Percentiles rank a stretch among this genome's conserved stretches.
phyloP scores from a whole-genome alignment of 306 rosid species.

The Cicer pinnatifidum region DNA sequence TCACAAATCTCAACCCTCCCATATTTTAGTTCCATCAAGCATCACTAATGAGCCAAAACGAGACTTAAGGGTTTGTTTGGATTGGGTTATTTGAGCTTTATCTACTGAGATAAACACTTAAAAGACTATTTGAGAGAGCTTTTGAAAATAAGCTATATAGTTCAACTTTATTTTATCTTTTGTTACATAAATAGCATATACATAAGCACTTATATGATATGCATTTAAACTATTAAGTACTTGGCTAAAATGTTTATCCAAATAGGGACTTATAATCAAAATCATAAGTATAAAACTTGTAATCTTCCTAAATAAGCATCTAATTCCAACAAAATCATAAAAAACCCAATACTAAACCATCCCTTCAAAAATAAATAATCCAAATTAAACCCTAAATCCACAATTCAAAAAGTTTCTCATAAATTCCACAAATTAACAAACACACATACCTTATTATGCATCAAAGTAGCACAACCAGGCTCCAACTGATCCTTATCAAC shows the following conservation, averaged over 20 bases:
- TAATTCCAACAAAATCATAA: background rate
- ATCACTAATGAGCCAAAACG: background rate
- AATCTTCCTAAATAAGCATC: background rate
- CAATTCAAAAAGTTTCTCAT: background rate
- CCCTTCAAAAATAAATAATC: background rate
- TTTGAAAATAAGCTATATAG: too few relatives aligned
- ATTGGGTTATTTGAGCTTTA: too few relatives aligned
- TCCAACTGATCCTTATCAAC: too few relatives aligned
- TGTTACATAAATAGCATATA: too few relatives aligned
- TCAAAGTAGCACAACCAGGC: too few relatives aligned
- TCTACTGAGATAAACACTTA: too few relatives aligned
- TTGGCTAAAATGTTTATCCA: background rate
- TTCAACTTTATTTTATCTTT: too few relatives aligned
- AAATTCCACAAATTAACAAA: background rate
- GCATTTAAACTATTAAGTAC: too few relatives aligned
- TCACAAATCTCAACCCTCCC: constrained; percentile 1
- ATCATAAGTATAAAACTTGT: background rate
- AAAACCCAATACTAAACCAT: background rate
- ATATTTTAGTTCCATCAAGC: constrained; percentile 1
- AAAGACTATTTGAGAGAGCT: too few relatives aligned
- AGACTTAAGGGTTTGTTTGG: background rate
- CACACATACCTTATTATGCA: too few relatives aligned
- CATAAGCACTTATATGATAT: too few relatives aligned
- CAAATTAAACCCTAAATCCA: constrained; percentile 12
- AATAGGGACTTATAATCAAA: background rate